Conservation (phyloP, 228 moss, liverwort and hornwort genomes). For the Sphagnum magellanicum region DNA sequence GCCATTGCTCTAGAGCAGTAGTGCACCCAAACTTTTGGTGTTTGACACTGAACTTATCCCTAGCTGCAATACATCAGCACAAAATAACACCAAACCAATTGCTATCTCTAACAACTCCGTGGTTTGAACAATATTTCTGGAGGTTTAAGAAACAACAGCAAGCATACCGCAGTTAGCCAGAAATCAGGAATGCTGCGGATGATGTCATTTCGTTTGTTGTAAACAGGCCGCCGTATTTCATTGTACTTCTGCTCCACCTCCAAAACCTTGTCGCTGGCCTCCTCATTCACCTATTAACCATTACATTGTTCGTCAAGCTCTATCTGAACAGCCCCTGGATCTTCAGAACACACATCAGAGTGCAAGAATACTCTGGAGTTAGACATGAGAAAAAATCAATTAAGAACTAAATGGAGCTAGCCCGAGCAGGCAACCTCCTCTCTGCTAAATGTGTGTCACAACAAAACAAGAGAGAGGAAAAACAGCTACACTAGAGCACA, state of each 20-base stretch:
- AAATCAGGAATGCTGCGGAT: constrained; percentile 95
- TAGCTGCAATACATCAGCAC: too few relatives aligned
- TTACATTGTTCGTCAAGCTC: background rate
- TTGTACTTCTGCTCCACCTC: constrained; percentile 95
- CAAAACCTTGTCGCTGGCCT: constrained; percentile 94
- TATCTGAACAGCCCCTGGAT: background rate
- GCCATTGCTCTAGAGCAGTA: background rate
- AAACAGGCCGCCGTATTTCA: constrained; percentile 90
- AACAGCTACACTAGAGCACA: too few relatives aligned
- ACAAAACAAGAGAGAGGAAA: too few relatives aligned
- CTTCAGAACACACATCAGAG: background rate
- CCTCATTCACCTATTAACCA: constrained; percentile 81
- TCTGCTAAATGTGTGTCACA: too few relatives aligned
- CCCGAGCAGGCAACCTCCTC: too few relatives aligned
- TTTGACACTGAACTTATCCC: too few relatives aligned
- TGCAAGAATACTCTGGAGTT: background rate
- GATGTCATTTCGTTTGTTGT: constrained; percentile 82
- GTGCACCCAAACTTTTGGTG: too few relatives aligned
- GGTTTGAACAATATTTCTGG: too few relatives aligned
- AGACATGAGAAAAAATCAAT: too few relatives aligned
- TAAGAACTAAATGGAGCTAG: too few relatives aligned
- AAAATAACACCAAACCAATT: too few relatives aligned
- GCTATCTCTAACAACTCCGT: too few relatives aligned
- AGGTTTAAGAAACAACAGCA: background rate
- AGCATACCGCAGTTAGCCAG: constrained; percentile 88